Conservation (phyloP, 768 basidiomycete genomes). For the Collybiopsis luxurians region DNA sequence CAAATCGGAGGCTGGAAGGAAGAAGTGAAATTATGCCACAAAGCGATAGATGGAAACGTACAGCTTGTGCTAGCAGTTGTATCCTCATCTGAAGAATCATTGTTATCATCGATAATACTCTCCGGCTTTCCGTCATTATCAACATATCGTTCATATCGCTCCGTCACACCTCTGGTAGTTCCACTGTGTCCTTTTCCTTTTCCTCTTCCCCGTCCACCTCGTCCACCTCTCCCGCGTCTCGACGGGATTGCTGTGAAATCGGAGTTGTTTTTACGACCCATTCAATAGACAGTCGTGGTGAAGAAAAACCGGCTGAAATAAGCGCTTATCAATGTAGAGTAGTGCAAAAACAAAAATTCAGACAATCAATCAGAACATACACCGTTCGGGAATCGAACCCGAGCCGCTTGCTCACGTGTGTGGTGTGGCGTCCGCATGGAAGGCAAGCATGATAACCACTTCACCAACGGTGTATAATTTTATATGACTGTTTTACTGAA, state of each 20-base stretch:
- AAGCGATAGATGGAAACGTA: background rate
- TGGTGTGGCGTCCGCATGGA: no score
- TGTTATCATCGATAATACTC: slow-evolving; percentile 51
- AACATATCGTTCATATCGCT: slow-evolving; percentile 13
- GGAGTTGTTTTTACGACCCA: background rate
- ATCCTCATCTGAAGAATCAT: slow-evolving; percentile 34
- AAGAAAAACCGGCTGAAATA: background rate
- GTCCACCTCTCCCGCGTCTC: slow-evolving; percentile 26
- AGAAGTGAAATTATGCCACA: background rate
- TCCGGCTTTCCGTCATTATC: slow-evolving; percentile 45
- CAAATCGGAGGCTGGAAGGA: background rate
- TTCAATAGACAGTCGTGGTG: background rate
- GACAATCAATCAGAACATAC: background rate
- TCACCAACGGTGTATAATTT: slow-evolving; percentile 35
- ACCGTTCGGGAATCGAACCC: no score
- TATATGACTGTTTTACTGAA: no score
- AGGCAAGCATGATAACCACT: slow-evolving; percentile 67
- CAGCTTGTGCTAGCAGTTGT: slow-evolving; percentile 22
- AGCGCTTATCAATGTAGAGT: no score
- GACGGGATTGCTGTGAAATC: slow-evolving; percentile 12
- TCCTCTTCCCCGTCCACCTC: slow-evolving; percentile 33
- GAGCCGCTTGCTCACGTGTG: no score
- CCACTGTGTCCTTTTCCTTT: slow-evolving; percentile 19
- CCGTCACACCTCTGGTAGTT: slow-evolving; percentile 13
- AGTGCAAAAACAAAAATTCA: background rate